A percentile compares a stretch with the other conserved stretches of the same genome.
These are phyloP conservation scores for Arthrinium puccinioides DNA, from an alignment of 2,329 filamentous ascomycete genomes.

Conservation along the genomic window DNA sequence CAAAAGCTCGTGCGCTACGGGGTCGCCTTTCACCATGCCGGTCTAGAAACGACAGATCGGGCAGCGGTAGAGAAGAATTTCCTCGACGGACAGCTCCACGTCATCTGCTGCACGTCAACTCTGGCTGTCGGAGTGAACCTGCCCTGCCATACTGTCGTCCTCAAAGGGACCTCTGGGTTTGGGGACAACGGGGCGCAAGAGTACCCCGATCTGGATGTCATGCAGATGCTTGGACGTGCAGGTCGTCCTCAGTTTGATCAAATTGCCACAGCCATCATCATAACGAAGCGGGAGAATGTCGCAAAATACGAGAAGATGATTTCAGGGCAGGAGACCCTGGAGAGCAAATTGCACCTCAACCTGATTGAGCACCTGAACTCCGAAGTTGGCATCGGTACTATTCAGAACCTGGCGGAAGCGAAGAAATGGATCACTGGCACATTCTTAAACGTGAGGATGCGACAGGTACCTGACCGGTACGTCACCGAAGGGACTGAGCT, in stretches of 20 bases:
- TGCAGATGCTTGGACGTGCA: slow-evolving; percentile 85
- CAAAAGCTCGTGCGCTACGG: slow-evolving; percentile 43
- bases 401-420: slow-evolving; percentile 57
- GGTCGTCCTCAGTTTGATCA: slow-evolving; percentile 78
- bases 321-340: slow-evolving; percentile 64
- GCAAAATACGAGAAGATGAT: slow-evolving; percentile 65
- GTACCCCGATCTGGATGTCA: slow-evolving; percentile 75
- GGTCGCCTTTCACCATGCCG: slow-evolving; percentile 79
- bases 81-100: slow-evolving; percentile 61
- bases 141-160: slow-evolving; percentile 74
- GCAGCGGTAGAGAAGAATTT: slow-evolving; percentile 60
- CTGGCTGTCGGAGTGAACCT: slow-evolving; percentile 78
- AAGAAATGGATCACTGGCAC: slow-evolving; percentile 70
- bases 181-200: slow-evolving; percentile 55
- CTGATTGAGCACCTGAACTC: slow-evolving; percentile 80
- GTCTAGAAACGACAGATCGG: slow-evolving; percentile 59
- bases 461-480: slow-evolving; percentile 65
- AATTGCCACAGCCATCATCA: slow-evolving; percentile 69
- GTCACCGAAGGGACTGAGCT: slow-evolving; percentile 48
- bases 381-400: slow-evolving; percentile 70
- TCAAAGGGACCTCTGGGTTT: slow-evolving; percentile 71
- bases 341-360: slow-evolving; percentile 73
- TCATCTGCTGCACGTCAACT: slow-evolving; percentile 85
- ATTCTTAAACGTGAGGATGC: slow-evolving; percentile 69
- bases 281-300: slow-evolving; percentile 62